phyloP scores from a whole-genome alignment of 2,329 filamentous ascomycete genomes.

The Metarhizium humberi region DNA sequence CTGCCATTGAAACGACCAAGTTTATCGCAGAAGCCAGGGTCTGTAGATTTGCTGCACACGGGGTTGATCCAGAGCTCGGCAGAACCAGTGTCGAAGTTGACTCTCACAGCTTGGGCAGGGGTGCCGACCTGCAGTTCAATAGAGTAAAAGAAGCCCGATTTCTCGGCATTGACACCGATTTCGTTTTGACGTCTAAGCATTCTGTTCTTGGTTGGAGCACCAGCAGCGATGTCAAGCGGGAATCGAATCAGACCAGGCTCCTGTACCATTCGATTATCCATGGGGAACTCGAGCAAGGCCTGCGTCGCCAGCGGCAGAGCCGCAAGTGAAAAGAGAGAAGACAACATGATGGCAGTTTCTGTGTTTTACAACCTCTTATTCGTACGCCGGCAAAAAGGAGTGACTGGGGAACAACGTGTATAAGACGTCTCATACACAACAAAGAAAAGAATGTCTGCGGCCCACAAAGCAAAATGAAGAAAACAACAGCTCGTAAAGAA shows the following conservation, averaged over 20 bases:
- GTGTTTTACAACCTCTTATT: neutral
- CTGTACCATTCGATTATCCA: slow-evolving; percentile 14
- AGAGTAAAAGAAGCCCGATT: slow-evolving; percentile 27
- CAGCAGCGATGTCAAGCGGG: slow-evolving; percentile 17
- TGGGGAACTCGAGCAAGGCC: slow-evolving; percentile 10
- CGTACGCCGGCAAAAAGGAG: slow-evolving; percentile 15
- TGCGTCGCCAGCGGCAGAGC: slow-evolving; percentile 18
- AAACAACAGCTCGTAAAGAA: neutral
- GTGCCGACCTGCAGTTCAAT: slow-evolving; percentile 28
- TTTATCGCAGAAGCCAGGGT: slow-evolving; percentile 17
- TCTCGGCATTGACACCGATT: slow-evolving; percentile 14
- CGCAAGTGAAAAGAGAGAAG: slow-evolving; percentile 19
- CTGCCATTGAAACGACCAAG: slow-evolving; percentile 22
- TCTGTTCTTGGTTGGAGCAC: slow-evolving; percentile 18
- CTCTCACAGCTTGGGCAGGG: slow-evolving; percentile 26
- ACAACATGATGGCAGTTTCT: slow-evolving; percentile 16
- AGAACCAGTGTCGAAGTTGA: slow-evolving; percentile 33
- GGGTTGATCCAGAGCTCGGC: slow-evolving; percentile 34
- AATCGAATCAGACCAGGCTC: slow-evolving; percentile 19
- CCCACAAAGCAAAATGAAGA: slow-evolving; percentile 1
- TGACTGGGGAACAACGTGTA: slow-evolving; percentile 11
- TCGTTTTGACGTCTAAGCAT: slow-evolving; percentile 20
- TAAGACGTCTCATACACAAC: neutral
- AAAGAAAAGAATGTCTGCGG: neutral
- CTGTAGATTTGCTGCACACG: slow-evolving; percentile 22